These are phyloP conservation scores for Globisporangium cystogenes DNA, from an alignment of 352 stramenopile genomes.

Conservation along the genomic window DNA sequence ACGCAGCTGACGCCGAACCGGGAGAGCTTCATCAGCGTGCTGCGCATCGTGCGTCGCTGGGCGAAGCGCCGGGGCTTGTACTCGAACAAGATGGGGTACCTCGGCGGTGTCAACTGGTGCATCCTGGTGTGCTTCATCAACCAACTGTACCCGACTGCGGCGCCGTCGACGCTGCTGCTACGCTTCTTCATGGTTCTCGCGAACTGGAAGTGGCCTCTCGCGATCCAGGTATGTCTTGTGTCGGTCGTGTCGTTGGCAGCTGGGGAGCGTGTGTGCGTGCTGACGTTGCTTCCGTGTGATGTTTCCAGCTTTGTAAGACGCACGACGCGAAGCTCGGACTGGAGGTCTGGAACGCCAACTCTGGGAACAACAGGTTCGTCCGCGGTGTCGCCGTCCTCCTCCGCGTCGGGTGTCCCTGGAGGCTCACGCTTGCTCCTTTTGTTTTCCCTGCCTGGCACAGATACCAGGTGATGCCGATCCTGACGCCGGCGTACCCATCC, in stretches of 20 bases:
- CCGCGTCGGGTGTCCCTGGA: neutral
- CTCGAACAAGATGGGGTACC: slow-evolving; percentile 98
- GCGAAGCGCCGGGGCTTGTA: slow-evolving; percentile 94
- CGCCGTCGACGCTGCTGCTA: slow-evolving; percentile 75
- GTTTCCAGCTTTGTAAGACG: slow-evolving; percentile 67
- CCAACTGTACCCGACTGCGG: slow-evolving; percentile 83
- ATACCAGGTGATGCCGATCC: slow-evolving; percentile 97
- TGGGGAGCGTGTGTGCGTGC: neutral
- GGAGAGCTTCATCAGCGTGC: slow-evolving; percentile 84
- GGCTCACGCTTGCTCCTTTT: neutral
- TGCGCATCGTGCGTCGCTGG: slow-evolving; percentile 86
- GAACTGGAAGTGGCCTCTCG: slow-evolving; percentile 88
- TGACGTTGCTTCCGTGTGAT: slow-evolving; percentile 4
- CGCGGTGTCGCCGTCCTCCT: neutral
- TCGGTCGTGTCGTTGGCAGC: neutral
- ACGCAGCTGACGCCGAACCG: slow-evolving; percentile 70
- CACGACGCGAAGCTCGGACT: slow-evolving; percentile 83
- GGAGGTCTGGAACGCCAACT: slow-evolving; percentile 87
- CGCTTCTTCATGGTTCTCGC: slow-evolving; percentile 90
- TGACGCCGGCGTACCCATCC: slow-evolving; percentile 97
- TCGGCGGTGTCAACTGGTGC: slow-evolving; percentile 98
- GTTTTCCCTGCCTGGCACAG: slow-evolving; percentile 18
- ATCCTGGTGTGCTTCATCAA: slow-evolving; percentile 98
- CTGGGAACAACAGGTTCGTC: slow-evolving; percentile 66
- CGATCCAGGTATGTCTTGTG: slow-evolving; percentile 65